A percentile compares a stretch with the other conserved stretches of the same genome.
These are phyloP conservation scores for Exophiala bonariae DNA, from an alignment of 2,329 filamentous ascomycete species.

Conservation along the genomic window DNA sequence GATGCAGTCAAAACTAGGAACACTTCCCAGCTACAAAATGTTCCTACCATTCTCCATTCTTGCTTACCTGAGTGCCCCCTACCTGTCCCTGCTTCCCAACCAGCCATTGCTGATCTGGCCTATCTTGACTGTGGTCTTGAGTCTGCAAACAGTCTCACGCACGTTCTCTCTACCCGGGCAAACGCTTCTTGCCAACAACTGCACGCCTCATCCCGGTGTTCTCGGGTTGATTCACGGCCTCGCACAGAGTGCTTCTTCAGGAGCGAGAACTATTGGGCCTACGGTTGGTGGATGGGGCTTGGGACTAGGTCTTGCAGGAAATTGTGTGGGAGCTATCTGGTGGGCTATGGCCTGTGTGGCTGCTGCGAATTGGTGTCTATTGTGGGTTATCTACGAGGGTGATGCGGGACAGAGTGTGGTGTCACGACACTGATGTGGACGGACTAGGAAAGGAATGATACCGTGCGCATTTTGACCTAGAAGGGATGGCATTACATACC, in stretches of 20 bases:
- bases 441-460: no score
- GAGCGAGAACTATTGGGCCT: constrained; percentile 57
- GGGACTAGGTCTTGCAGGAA: constrained; percentile 53
- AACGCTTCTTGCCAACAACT: constrained; percentile 62
- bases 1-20: constrained; percentile 66
- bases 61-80: constrained; percentile 69
- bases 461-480: no score
- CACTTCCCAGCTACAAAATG: constrained; percentile 66
- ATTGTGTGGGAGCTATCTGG: constrained; percentile 58
- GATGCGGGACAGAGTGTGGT: constrained; percentile 12
- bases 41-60: constrained; percentile 70
- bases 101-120: constrained; percentile 59
- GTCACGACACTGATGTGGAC: no score
- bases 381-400: constrained; percentile 65
- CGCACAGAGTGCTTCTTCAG: constrained; percentile 56
- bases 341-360: constrained; percentile 58
- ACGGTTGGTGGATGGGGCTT: constrained; percentile 56
- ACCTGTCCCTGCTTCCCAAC: constrained; percentile 67
- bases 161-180: constrained; percentile 66
- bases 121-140: constrained; percentile 62
- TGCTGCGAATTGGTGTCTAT: constrained; percentile 57
- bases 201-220: constrained; percentile 56
- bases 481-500: no score
- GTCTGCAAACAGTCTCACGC: constrained; percentile 69
- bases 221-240: constrained; percentile 61